Evolutionary conservation across 148 eudicot genomes (phyloP).

Genomic region (Limonium bicolor): DNA sequence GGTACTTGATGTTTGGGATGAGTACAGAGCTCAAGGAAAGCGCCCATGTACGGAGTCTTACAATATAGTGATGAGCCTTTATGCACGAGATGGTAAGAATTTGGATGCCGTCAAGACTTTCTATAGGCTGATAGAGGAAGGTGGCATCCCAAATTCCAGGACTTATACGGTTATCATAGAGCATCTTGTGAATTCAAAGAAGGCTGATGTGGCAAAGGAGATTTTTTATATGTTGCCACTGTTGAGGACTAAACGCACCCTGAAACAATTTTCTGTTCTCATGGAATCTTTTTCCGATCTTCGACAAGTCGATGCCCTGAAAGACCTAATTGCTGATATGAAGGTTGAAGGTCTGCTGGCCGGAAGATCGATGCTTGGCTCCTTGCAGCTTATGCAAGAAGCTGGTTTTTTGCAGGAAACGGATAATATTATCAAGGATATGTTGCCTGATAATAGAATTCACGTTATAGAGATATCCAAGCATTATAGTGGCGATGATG

Average conservation of each 20-base stretch:
- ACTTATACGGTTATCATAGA: slow-evolving; percentile 73
- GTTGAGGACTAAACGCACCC: slow-evolving; percentile 66
- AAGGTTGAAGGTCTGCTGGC: slow-evolving; percentile 50
- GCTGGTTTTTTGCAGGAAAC: slow-evolving; percentile 49
- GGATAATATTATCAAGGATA: slow-evolving; percentile 29
- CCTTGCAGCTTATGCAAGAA: slow-evolving; percentile 41
- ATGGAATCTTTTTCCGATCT: slow-evolving; percentile 34
- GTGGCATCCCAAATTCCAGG: slow-evolving; percentile 62
- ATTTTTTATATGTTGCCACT: slow-evolving; percentile 42
- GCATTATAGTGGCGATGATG: slow-evolving; percentile 12
- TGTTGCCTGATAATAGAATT: slow-evolving; percentile 64
- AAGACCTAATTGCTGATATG: slow-evolving; percentile 52
- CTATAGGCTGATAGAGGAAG: slow-evolving; percentile 37
- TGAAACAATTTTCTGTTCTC: slow-evolving; percentile 47
- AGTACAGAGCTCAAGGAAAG: slow-evolving; percentile 31
- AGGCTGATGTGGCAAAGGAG: slow-evolving; percentile 34
- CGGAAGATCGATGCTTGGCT: slow-evolving; percentile 38
- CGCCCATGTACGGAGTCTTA: slow-evolving; percentile 49
- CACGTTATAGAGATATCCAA: slow-evolving; percentile 19
- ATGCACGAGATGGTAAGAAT: slow-evolving; percentile 38
- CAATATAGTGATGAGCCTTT: slow-evolving; percentile 59
- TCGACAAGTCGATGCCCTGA: slow-evolving; percentile 34
- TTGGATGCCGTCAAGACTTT: slow-evolving; percentile 52
- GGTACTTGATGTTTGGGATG: slow-evolving; percentile 51
- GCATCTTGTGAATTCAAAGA: slow-evolving; percentile 50